Conservation (phyloP, 768 basidiomycete genomes). For the Tricholoma terreum region DNA sequence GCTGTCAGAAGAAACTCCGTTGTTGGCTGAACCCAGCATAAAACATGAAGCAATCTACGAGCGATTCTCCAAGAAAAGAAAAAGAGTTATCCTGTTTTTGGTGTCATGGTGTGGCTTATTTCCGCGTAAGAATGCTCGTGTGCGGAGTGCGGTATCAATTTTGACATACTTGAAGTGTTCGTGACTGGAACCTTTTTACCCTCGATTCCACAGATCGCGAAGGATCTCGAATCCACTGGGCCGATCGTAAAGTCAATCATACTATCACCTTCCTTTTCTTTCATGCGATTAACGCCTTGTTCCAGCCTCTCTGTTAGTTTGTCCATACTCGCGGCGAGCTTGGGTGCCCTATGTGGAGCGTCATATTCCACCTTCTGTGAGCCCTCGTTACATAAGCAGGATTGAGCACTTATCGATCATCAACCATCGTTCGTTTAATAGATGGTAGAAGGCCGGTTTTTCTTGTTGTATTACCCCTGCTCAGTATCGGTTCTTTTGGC, state of each 20-base stretch:
- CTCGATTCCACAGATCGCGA: conserved; percentile 69
- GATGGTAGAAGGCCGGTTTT: conserved; percentile 63
- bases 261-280: neutral
- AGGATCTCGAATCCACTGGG: conserved; percentile 56
- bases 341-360: conserved; percentile 31
- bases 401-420: neutral
- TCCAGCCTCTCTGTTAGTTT: conserved; percentile 35
- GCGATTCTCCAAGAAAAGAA: conserved; percentile 52
- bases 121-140: conserved; percentile 41
- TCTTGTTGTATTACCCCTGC: conserved; percentile 56
- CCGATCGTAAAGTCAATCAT: conserved; percentile 50
- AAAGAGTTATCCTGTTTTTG: conserved; percentile 52
- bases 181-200: conserved; percentile 70
- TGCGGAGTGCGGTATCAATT: neutral
- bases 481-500: conserved; percentile 56
- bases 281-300: neutral
- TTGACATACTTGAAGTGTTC: conserved; percentile 46
- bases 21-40: conserved; percentile 19
- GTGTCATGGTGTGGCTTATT: conserved; percentile 62
- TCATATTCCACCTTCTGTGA: conserved; percentile 39
- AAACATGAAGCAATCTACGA: conserved; percentile 44
- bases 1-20: conserved; percentile 30
- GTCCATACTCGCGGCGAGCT: conserved; percentile 30
- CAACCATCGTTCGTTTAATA: conserved; percentile 15
- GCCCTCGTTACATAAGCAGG: too few relatives aligned